Evolutionary conservation across 371 early-diverging fungal genomes (phyloP), one percentile per base, ranked within the genome.

Genomic region (Mortierella sp.): DNA sequence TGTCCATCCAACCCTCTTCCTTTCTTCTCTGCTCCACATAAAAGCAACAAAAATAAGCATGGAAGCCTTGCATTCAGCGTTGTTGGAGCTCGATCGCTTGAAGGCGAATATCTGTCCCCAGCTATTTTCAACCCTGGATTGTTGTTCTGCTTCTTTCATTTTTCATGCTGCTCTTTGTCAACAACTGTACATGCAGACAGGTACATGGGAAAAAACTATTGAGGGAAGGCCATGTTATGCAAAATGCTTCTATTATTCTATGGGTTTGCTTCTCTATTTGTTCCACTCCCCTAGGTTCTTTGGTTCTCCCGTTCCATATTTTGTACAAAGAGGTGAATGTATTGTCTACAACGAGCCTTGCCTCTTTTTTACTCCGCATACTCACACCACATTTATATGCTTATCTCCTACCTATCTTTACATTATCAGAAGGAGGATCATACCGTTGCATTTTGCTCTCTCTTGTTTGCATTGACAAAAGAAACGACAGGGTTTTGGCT

Each of bases 121-220:
- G 5, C 16, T 46, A 28, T 26, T 53, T 43, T 54, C 21, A 54
- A n/a, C 19, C 70, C n/a, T 43, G 10, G 21, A 50, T 50, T 50
- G 50, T 50, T 50, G 50, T 50, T 11, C 50, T 28, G 8, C 2
- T 61, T 59, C 16, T 31, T 31, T 59, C 14, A 16, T 59, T 61
- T 61, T 61, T 61, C 61, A 61, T 61, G 61, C 61, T 34, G 16
- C 51, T 70, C 54, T 40, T 75, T 69, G 37, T 48, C 28, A 26
- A 34, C 50, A 21, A 19, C 50, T 61, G 61, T 34, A 28, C 31
- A 31, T 31, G 31, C 31, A 59, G 14, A 57, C 13, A 13, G 26
- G 16, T 57, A 26, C 57, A 57, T 57, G 31, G 34, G 61, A 19
- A 16, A 61, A 61, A 61, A 16, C 10, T 19, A 34, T 3, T 14